Evolutionary conservation across 495 filamentous ascomycete species (phyloP).

Genomic region (Talaromyces ruber): DNA sequence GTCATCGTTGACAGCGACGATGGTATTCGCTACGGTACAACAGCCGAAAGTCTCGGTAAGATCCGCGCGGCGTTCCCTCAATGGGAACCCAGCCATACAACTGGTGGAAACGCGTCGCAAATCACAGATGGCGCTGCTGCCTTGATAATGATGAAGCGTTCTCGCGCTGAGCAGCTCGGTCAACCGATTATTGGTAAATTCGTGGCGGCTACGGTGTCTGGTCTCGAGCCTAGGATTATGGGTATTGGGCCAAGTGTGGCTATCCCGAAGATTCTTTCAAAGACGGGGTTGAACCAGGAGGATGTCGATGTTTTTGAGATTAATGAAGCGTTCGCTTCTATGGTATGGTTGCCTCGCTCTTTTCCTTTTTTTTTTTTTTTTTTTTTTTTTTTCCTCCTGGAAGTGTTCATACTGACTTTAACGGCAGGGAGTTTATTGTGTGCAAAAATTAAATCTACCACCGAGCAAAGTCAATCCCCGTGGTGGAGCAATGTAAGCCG

Average conservation of each 20-base stretch:
- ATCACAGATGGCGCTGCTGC: constrained; percentile 93
- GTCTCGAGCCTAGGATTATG: constrained; percentile 89
- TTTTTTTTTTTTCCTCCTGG: too few relatives aligned
- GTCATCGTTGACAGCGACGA: constrained; percentile 80
- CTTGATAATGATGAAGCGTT: constrained; percentile 87
- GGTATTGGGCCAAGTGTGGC: constrained; percentile 88
- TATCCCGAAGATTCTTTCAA: constrained; percentile 83
- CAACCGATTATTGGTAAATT: constrained; percentile 91
- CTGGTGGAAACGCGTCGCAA: constrained; percentile 87
- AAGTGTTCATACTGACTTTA: not conserved
- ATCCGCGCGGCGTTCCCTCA: constrained; percentile 84
- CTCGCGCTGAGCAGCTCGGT: constrained; percentile 69
- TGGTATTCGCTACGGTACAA: constrained; percentile 84
- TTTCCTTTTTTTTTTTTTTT: too few relatives aligned
- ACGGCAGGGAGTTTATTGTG: constrained; percentile 66
- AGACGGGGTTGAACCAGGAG: constrained; percentile 65
- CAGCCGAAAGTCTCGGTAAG: constrained; percentile 69
- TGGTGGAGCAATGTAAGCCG: constrained; percentile 59
- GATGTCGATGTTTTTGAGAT: constrained; percentile 89
- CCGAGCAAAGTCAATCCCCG: constrained; percentile 82
- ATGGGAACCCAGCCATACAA: constrained; percentile 75
- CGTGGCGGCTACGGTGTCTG: constrained; percentile 78
- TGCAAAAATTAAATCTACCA: constrained; percentile 66
- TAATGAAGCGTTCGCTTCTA: constrained; percentile 94
- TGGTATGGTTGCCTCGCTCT: constrained; percentile 43